Percentiles rank a stretch among this genome's conserved stretches.
These are phyloP conservation scores for Leccinum longicurvipes DNA, from an alignment of 768 basidiomycete species.

Conservation along the genomic window DNA sequence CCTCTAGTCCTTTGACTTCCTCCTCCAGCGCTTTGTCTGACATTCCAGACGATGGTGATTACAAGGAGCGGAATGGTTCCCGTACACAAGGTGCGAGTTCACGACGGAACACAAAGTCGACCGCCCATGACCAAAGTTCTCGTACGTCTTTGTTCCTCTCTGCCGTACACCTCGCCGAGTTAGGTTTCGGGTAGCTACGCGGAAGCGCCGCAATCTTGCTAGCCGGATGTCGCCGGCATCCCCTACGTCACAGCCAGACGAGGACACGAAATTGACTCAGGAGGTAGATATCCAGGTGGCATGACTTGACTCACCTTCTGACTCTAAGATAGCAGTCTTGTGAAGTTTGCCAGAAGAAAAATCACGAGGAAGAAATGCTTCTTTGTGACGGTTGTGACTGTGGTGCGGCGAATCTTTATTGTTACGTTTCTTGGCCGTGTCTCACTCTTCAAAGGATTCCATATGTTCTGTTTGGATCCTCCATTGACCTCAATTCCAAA, in stretches of 20 bases:
- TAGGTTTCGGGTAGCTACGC: conserved; percentile 32
- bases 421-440: conserved; percentile 13
- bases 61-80: conserved; percentile 49
- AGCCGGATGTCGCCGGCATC: conserved; percentile 25
- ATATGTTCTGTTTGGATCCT: conserved; percentile 95
- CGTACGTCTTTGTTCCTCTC: conserved; percentile 28
- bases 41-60: conserved; percentile 72
- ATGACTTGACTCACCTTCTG: conserved; percentile 11
- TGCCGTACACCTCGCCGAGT: conserved; percentile 9
- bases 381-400: conserved; percentile 87
- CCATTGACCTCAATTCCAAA: conserved; percentile 82
- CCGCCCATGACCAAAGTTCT: conserved; percentile 47
- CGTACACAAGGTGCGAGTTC: conserved; percentile 39
- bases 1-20: conserved; percentile 72
- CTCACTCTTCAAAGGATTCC: conserved; percentile 64
- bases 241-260: conserved; percentile 25
- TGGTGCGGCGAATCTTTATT: conserved; percentile 41
- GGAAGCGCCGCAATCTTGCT: conserved; percentile 22
- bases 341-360: conserved; percentile 89
- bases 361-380: conserved; percentile 88
- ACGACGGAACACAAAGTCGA: conserved; percentile 51
- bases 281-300: conserved; percentile 45
- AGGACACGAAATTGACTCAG: conserved; percentile 43
- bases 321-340: conserved; percentile 64
- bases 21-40: conserved; percentile 79